Evolutionary conservation across 768 basidiomycete genomes (phyloP), one percentile per base, ranked within the genome.

Genomic region (Leccinum ochraceum): DNA sequence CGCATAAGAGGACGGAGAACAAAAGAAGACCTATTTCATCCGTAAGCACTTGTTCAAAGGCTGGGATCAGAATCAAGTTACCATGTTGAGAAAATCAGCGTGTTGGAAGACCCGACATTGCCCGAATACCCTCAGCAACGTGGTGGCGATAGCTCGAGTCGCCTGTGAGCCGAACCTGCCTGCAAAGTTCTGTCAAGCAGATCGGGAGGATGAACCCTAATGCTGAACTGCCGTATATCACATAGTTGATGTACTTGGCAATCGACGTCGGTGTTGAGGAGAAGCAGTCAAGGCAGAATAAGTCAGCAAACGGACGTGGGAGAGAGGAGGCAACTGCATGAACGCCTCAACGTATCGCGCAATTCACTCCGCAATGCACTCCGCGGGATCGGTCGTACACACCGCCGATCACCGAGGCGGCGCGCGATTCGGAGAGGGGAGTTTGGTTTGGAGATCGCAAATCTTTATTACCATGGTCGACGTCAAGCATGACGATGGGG

Each of bases 61-160:
- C 8, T 22, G 39, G 22, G 32, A 53, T 37, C 37, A 59, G 14
- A 9, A 76, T 81, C 54, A 44, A 11, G 44, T 44, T 61, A 94
- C 93, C 79, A 94, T 83, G 71, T 95, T 95, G 56, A 87, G 76
- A 69, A 90, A 85, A 26, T 85, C 82, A 1, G 77, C 72, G 39
- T 76, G 70, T 50, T 90, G 88, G 78, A 95, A 95, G 3, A 82
- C 88, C 22, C 94, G 84, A 69, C 96, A 98, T 65, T 84, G 82
- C 8, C 80, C 79, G 72, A 97, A 95, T n/a, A 79, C 81, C 49
- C 79, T 75, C 60, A 85, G 75, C 3, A 98, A 74, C 0, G 95
- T 98, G 24, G 80, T 72, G 6, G 90, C 72, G 42, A 97, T 80
- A 51, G 90, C 82, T 51, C 79, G 82, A 1, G 88, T 83, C 0